Evolutionary conservation across 1,139 yeast genomes (phyloP).

Genomic region (Blastobotrys serpentis): DNA sequence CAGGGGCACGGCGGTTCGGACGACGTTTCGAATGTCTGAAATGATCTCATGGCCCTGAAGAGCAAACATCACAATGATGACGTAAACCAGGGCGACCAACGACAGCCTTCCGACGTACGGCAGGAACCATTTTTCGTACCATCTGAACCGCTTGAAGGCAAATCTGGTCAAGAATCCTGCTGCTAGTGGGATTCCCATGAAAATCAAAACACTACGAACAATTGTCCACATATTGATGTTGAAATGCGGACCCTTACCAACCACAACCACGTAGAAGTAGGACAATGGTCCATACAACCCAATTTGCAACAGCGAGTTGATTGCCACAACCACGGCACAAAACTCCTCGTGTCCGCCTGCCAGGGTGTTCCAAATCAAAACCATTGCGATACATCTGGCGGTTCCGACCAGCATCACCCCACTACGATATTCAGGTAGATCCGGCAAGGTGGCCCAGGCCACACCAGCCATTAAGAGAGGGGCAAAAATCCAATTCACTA

Average conservation of each 20-base stretch:
- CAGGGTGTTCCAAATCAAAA: constrained; percentile 58
- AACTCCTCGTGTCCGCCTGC: constrained; percentile 53
- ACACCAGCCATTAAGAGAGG: constrained; percentile 57
- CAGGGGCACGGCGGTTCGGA: constrained; percentile 54
- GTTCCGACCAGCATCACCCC: constrained; percentile 61
- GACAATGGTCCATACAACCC: constrained; percentile 57
- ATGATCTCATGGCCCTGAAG: constrained; percentile 54
- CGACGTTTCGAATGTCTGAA: constrained; percentile 50
- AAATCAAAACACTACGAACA: constrained; percentile 53
- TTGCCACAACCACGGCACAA: constrained; percentile 54
- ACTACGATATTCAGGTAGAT: constrained; percentile 48
- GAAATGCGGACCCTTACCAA: constrained; percentile 20
- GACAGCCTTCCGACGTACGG: constrained; percentile 51
- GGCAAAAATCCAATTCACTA: constrained; percentile 56
- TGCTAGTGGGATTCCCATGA: constrained; percentile 55
- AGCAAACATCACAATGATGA: constrained; percentile 54
- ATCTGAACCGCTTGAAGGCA: constrained; percentile 34
- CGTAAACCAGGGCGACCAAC: constrained; percentile 52
- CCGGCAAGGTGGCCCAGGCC: constrained; percentile 55
- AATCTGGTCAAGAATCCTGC: constrained; percentile 48
- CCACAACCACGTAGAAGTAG: constrained; percentile 41
- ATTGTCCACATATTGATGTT: constrained; percentile 15
- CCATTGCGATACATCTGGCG: constrained; percentile 67
- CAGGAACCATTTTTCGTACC: constrained; percentile 40
- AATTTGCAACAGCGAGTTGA: constrained; percentile 55